A percentile compares a stretch with the other conserved stretches of the same genome.
phyloP scores from a whole-genome alignment of 768 basidiomycete species.

The Russula brevipes region DNA sequence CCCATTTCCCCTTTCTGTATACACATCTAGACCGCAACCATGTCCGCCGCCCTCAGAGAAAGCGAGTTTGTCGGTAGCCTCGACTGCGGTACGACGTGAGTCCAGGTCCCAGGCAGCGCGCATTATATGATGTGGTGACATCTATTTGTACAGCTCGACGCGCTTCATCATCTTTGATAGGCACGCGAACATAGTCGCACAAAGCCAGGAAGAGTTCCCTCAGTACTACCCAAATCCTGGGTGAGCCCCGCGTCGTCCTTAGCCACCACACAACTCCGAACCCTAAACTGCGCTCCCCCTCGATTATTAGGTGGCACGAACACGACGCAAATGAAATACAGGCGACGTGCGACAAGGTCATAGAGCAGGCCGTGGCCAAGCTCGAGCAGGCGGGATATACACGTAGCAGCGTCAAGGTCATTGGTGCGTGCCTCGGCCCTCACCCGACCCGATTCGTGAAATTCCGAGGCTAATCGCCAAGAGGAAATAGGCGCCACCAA shows the following conservation, averaged over 20 bases:
- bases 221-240: constrained; percentile 91
- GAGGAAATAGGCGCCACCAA: constrained; percentile 78
- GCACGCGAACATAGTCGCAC: constrained; percentile 79
- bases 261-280: neutral
- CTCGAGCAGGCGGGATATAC: constrained; percentile 75
- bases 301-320: constrained; percentile 80
- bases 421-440: constrained; percentile 53
- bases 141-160: constrained; percentile 54
- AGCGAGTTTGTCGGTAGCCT: constrained; percentile 88
- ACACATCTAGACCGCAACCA: neutral
- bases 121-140: constrained; percentile 12
- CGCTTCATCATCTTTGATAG: constrained; percentile 90
- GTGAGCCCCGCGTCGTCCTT: constrained; percentile 32
- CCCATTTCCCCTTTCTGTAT: neutral
- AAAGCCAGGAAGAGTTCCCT: constrained; percentile 89
- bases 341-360: constrained; percentile 65
- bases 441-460: neutral
- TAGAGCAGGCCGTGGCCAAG: constrained; percentile 61
- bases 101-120: constrained; percentile 16
- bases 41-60: constrained; percentile 43
- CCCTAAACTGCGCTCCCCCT: neutral
- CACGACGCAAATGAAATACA: constrained; percentile 86
- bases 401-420: constrained; percentile 79
- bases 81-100: constrained; percentile 94
- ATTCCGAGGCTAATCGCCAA: constrained; percentile 8